A percentile compares a stretch with the other conserved stretches of the same genome.
These are phyloP conservation scores for Xylariaceae sp. DNA, from an alignment of 2,329 filamentous ascomycete species.

Conservation along the genomic window DNA sequence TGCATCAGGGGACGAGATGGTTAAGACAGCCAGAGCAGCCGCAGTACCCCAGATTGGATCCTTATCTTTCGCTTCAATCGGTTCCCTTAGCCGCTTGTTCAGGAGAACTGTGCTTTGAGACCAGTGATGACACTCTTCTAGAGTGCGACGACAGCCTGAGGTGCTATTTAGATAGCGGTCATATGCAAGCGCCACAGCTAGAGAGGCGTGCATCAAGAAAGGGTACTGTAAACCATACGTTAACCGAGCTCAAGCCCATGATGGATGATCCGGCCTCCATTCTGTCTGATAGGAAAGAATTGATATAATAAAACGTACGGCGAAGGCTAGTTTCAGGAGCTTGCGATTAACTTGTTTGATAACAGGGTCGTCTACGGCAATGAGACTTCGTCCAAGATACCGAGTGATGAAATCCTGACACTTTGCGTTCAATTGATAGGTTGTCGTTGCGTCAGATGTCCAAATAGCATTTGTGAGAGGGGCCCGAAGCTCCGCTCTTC, in stretches of 20 bases:
- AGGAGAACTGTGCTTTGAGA: conserved; percentile 50
- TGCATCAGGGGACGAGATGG: conserved; percentile 50
- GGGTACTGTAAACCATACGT: conserved; percentile 44
- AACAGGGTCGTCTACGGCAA: conserved; percentile 46
- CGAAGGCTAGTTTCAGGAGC: conserved; percentile 48
- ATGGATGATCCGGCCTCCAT: not conserved
- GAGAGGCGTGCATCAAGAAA: conserved; percentile 53
- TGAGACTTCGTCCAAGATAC: conserved; percentile 48
- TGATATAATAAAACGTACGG: conserved; percentile 39
- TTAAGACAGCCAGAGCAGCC: conserved; percentile 49
- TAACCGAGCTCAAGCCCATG: conserved; percentile 7
- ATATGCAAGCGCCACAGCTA: conserved; percentile 51
- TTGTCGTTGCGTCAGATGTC: conserved; percentile 39
- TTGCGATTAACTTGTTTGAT: conserved; percentile 48
- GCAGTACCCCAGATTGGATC: conserved; percentile 57
- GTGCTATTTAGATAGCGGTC: conserved; percentile 44
- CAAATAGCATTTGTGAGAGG: conserved; percentile 35
- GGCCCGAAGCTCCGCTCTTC: conserved; percentile 32
- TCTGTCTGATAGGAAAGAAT: not conserved
- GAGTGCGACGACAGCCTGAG: conserved; percentile 32
- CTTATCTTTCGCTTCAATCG: conserved; percentile 45
- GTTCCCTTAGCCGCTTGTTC: conserved; percentile 45
- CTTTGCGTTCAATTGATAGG: conserved; percentile 46
- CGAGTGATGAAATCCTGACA: conserved; percentile 52
- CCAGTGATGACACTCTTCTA: conserved; percentile 53